Conservation (phyloP, 2,329 filamentous ascomycete genomes). For the Fulvia fulva region DNA sequence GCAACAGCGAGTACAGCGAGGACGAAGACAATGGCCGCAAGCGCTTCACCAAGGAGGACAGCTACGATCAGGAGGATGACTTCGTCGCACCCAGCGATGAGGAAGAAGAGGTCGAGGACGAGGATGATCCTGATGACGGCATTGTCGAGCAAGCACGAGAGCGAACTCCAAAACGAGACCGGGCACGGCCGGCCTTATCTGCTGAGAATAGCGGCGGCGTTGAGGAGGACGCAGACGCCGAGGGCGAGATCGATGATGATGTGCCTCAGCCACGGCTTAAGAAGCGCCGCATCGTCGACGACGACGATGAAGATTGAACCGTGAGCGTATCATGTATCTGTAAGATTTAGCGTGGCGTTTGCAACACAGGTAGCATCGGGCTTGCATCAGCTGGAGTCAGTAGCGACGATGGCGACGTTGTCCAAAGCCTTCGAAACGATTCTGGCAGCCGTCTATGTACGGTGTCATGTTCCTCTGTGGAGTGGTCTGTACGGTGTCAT, state of each 20-base stretch:
- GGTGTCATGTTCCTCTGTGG: too few relatives aligned
- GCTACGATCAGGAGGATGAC: conserved; percentile 75
- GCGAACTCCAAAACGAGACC: conserved; percentile 39
- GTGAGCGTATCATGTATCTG: neutral
- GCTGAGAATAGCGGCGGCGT: conserved; percentile 11
- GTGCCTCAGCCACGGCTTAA: conserved; percentile 35
- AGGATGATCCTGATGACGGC: conserved; percentile 47
- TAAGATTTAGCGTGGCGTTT: neutral
- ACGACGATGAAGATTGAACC: conserved; percentile 47
- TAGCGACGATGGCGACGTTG: neutral
- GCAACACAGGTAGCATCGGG: neutral
- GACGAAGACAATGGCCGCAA: conserved; percentile 73
- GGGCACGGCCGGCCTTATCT: conserved; percentile 15
- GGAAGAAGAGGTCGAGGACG: conserved; percentile 60
- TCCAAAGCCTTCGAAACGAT: too few relatives aligned
- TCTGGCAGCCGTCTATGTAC: too few relatives aligned
- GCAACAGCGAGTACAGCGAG: conserved; percentile 56
- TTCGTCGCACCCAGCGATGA: conserved; percentile 75
- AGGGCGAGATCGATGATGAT: conserved; percentile 34
- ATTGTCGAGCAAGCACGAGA: conserved; percentile 36
- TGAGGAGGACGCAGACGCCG: conserved; percentile 35
- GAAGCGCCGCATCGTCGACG: conserved; percentile 43
- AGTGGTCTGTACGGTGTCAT: too few relatives aligned
- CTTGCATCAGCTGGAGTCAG: neutral
- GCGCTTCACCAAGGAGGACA: conserved; percentile 61